Base-by-base conservation (phyloP, 257 asterid species). In the Rubia yunnanensis region DNA sequence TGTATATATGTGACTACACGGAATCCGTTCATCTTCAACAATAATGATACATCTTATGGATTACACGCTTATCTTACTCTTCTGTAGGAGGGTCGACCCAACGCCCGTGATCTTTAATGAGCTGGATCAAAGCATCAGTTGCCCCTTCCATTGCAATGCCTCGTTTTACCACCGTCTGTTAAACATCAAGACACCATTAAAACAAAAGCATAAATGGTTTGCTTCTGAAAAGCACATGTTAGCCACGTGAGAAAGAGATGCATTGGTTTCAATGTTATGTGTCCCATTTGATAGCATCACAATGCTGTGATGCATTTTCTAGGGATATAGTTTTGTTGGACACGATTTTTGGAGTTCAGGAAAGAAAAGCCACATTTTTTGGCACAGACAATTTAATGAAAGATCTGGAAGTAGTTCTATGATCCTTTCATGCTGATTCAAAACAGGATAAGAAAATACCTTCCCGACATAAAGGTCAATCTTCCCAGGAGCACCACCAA, bases 401-500 rank as follows among this genome's bases (percentile, higher is more conserved):
- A 44, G 20, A 44, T 22, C 0, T 35, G 56, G 49, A 10, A 41
- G 34, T 63, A 14, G 36, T 63, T 27, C 26, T 24, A 63, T 11
- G 2, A 9, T n/a, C 8, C 20, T 38, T 32, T 35, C 27, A 31
- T 20, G 22, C 22, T 65, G 26, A 69, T 20, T 62, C 26, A 24
- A 17, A 39, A 22, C 55, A n/a, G 22, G 44, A 59, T 31, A 59
- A 64, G 20, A 35, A 22, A 27, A 62, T 84, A 92, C 99, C 97
- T 94, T 94, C 36, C 98, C 99, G 27, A 94, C 98, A 31, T 88
- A 94, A 57, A 94, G 99, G 77, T 94, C 99, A 38, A 94, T 94
- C 83, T 94, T 94, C 70, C 99, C 99, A 50, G 99, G 99, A 36
- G 98, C 94, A 64, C 99, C 99, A 11, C 97, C 99, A 36, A 94